phyloP scores from a whole-genome alignment of 202 grass and related monocot genomes.

The Saccharum hybrid region DNA sequence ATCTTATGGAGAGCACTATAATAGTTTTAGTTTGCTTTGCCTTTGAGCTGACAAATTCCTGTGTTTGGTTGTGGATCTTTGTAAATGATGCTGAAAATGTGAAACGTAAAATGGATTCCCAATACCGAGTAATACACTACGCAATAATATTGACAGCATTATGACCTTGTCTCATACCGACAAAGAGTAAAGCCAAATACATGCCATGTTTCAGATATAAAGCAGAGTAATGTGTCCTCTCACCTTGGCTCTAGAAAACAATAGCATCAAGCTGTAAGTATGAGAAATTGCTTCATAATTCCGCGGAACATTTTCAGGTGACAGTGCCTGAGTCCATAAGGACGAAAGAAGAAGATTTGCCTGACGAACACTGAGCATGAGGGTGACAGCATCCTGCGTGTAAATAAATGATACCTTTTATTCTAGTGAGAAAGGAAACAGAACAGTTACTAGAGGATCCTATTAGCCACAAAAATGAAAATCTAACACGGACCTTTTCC shows the following conservation, averaged over 20 bases:
- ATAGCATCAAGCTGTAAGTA: conserved; percentile 88
- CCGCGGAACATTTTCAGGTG: conserved; percentile 72
- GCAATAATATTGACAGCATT: background rate
- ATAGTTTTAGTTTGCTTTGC: conserved; percentile 18
- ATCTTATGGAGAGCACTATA: conserved; percentile 7
- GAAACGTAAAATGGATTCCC: conserved; percentile 3
- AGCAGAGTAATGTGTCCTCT: conserved; percentile 29
- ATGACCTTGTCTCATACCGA: background rate
- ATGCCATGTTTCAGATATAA: conserved; percentile 7
- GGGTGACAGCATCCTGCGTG: conserved; percentile 69
- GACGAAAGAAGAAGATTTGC: conserved; percentile 88
- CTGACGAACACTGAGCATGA: conserved; percentile 73
- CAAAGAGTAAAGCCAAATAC: background rate
- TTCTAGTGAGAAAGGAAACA: conserved; percentile 23
- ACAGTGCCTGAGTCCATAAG: conserved; percentile 83
- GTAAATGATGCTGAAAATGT: background rate
- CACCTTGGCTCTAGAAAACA: conserved; percentile 91
- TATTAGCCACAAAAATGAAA: conserved; percentile 27
- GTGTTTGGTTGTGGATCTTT: conserved; percentile 11
- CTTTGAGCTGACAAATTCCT: conserved; percentile 29
- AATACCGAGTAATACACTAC: background rate
- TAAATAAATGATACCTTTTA: conserved; percentile 43
- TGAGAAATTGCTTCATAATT: conserved; percentile 95
- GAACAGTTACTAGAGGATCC: conserved; percentile 24
- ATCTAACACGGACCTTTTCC: conserved; percentile 55